These are phyloP conservation scores for Pleurotus salmoneostramineus DNA, from an alignment of 768 basidiomycete genomes.

Conservation along the genomic window DNA sequence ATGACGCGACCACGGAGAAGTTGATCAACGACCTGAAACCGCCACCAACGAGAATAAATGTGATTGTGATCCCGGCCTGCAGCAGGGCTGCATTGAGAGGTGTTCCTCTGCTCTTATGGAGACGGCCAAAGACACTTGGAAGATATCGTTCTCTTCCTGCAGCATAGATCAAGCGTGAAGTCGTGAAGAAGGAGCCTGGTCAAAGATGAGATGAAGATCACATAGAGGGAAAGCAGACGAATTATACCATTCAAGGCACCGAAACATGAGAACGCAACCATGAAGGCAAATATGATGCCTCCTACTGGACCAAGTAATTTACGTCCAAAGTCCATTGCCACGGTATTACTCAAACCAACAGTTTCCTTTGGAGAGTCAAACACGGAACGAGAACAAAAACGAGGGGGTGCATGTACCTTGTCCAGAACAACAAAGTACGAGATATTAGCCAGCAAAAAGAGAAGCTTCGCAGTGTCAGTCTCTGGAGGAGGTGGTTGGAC, in stretches of 20 bases:
- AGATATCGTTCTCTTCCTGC: conserved; percentile 88
- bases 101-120: conserved; percentile 74
- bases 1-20: conserved; percentile 83
- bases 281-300: conserved; percentile 79
- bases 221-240: not conserved
- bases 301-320: conserved; percentile 85
- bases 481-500: not conserved
- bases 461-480: conserved; percentile 35
- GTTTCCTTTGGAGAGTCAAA: conserved; percentile 32
- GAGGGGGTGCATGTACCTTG: conserved; percentile 38
- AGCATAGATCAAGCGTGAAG: conserved; percentile 82
- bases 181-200: conserved; percentile 67
- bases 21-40: conserved; percentile 88
- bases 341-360: conserved; percentile 79
- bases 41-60: conserved; percentile 82
- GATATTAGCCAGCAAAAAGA: conserved; percentile 81
- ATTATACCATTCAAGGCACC: conserved; percentile 82
- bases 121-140: conserved; percentile 75
- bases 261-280: conserved; percentile 94
- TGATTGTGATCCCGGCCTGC: conserved; percentile 68
- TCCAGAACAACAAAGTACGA: conserved; percentile 95
- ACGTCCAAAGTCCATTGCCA: conserved; percentile 90
- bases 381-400: not conserved
- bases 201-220: conserved; percentile 7
- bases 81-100: conserved; percentile 86